Evolutionary conservation across 2,329 filamentous ascomycete species (phyloP).

Genomic region (Trichocomaceae sp.): DNA sequence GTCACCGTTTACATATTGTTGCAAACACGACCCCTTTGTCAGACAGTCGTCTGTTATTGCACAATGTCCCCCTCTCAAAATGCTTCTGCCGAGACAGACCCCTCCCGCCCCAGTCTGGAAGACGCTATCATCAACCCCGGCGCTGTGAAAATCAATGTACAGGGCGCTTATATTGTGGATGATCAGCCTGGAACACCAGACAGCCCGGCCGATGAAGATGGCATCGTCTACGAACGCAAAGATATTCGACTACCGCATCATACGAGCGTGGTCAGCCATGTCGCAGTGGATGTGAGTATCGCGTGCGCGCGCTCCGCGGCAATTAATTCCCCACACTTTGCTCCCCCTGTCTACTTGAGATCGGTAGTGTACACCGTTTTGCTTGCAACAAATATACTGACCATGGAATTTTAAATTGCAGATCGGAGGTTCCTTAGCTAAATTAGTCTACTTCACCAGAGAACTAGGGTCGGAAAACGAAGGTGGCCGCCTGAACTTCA

Average conservation of each 20-base stretch:
- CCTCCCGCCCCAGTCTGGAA: constrained; percentile 24
- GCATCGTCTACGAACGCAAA: constrained; percentile 67
- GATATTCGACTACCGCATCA: constrained; percentile 97
- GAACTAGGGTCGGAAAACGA: constrained; percentile 72
- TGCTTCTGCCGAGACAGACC: constrained; percentile 16
- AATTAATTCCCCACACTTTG: constrained; percentile 24
- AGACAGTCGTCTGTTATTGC: neutral
- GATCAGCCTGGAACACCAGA: constrained; percentile 54
- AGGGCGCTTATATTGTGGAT: constrained; percentile 93
- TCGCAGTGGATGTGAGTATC: constrained; percentile 79
- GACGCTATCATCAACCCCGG: constrained; percentile 54
- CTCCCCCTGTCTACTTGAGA: neutral
- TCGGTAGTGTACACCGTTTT: neutral
- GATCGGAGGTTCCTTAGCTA: constrained; percentile 93
- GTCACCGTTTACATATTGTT: neutral
- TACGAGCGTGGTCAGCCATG: constrained; percentile 89
- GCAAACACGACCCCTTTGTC: constrained; percentile 1
- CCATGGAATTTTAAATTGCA: constrained; percentile 30
- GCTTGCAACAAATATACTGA: neutral
- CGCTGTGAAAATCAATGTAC: constrained; percentile 87
- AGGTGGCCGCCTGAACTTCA: constrained; percentile 87
- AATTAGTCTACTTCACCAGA: constrained; percentile 94
- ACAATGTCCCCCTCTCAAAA: constrained; percentile 29
- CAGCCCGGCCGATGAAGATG: constrained; percentile 46
- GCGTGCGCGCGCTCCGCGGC: constrained; percentile 8